These are phyloP conservation scores for Gamsiella multidivaricata DNA, from an alignment of 192 early-diverging fungal species.

Conservation along the genomic window DNA sequence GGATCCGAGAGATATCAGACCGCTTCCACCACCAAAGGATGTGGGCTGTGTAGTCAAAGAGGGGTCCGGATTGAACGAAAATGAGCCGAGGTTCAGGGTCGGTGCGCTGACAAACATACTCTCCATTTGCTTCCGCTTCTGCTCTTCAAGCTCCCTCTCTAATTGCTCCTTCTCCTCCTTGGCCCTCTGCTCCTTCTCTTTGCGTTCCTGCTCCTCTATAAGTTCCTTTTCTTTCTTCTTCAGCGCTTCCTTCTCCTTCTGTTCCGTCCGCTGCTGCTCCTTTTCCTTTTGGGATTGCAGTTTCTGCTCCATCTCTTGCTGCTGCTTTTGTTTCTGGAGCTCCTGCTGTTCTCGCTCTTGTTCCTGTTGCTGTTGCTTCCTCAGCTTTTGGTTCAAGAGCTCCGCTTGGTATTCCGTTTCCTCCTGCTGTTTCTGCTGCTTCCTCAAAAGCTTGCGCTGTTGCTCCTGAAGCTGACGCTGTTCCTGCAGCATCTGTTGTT, in stretches of 20 bases:
- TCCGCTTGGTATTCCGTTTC: slow-evolving; percentile 19
- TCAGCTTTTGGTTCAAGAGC: slow-evolving; percentile 16
- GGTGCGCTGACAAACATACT: slow-evolving; percentile 31
- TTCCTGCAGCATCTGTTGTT: slow-evolving; percentile 48
- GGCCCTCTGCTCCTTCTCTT: slow-evolving; percentile 9
- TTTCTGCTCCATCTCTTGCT: slow-evolving; percentile 30
- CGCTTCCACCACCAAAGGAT: slow-evolving; percentile 14
- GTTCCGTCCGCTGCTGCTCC: slow-evolving; percentile 11
- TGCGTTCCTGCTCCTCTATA: neutral
- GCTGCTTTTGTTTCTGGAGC: slow-evolving; percentile 15
- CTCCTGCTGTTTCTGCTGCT: slow-evolving; percentile 28
- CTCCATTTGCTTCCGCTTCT: slow-evolving; percentile 32
- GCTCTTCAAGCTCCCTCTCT: slow-evolving; percentile 38
- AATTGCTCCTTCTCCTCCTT: slow-evolving; percentile 13
- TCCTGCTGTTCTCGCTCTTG: slow-evolving; percentile 31
- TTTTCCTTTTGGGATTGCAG: slow-evolving; percentile 30
- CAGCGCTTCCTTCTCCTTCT: slow-evolving; percentile 12
- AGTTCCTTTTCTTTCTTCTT: slow-evolving; percentile 13
- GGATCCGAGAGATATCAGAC: slow-evolving; percentile 13
- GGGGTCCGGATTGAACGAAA: slow-evolving; percentile 45
- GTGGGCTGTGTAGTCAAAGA: slow-evolving; percentile 29
- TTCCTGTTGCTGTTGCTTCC: slow-evolving; percentile 29
- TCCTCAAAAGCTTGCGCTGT: slow-evolving; percentile 18
- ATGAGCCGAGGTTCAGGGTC: slow-evolving; percentile 36
- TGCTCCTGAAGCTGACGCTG: slow-evolving; percentile 35